Base-by-base conservation (phyloP, 371 early-diverging fungal genomes). In the Circinella umbellata region DNA sequence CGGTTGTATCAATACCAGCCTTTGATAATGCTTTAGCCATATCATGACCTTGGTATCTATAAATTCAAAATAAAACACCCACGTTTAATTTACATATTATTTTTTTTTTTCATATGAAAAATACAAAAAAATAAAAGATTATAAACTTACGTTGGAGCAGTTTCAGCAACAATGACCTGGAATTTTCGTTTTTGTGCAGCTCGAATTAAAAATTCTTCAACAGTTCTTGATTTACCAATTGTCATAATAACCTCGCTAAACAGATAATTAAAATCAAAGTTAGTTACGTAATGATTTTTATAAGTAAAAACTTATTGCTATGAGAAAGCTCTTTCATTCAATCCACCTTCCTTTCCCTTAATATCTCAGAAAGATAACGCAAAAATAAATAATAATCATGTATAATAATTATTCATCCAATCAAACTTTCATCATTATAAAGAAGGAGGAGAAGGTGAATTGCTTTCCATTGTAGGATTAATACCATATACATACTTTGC, bases 231-330 rank as follows among this genome's bases (percentile, higher is more conserved):
- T 49, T 88, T 84, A 14, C 98, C 98, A 63, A 93, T 85, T 0
- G 98, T 98, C 93, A 98, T 88, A 61, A 98, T 95, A 62, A 98
- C 93, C 71, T 98, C 99, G 75, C 94, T 96, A 71, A 27, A 27
- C 27, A 27, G 27, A 27, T 27, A 27, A 27, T 27, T 1, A 67
- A 14, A 46, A 68, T 53, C 3, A 6, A 53, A 9, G 42, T 6
- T 6, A 42, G 3, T 42, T 9, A 42, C 11, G 3, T 42, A 42
- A 9, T 42, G 3, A 27, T 2, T 2, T 27, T 27, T 27, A 27
- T 27, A 27, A 27, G 27, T 27, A 27, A 27, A 27, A 27, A 27
- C 27, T 27, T 27, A 27, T 27, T 27, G 2, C 27, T 27, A 27
- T 2, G 27, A 27, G 27, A 27, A 27, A 27, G 27, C 27, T 27